Evolutionary conservation across 495 filamentous ascomycete species (phyloP).

Genomic region (Pseudotulostoma volvatum): DNA sequence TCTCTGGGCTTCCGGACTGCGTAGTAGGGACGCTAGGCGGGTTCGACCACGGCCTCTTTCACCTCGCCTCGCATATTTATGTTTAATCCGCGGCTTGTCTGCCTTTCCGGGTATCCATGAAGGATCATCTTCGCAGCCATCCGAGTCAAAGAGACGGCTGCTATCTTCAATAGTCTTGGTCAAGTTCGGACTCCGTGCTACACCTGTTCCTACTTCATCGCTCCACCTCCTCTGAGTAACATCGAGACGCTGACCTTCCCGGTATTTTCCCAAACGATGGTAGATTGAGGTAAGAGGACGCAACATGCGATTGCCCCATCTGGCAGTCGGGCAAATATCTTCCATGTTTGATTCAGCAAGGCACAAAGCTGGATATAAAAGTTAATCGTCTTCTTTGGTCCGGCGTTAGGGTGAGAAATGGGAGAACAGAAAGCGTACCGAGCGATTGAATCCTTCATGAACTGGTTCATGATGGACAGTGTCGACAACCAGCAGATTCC

Average conservation of each 20-base stretch:
- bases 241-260: conserved; percentile 21
- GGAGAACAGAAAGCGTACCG: no score
- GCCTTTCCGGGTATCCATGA: conserved; percentile 28
- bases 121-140: conserved; percentile 26
- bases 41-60: conserved; percentile 11
- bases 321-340: conserved; percentile 26
- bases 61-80: conserved; percentile 23
- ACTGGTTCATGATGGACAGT: no score
- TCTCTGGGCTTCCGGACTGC: conserved; percentile 23
- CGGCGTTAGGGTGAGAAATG: no score
- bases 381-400: no score
- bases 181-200: not conserved
- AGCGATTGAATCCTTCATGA: no score
- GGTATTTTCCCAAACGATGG: conserved; percentile 29
- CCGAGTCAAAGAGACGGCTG: conserved; percentile 14
- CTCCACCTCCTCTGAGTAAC: conserved; percentile 14
- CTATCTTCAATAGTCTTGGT: conserved; percentile 1
- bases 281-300: conserved; percentile 31
- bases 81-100: conserved; percentile 19
- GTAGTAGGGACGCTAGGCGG: conserved; percentile 19
- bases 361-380: no score
- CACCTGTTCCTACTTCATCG: conserved; percentile 4
- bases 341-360: no score
- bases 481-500: no score
- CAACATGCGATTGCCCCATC: conserved; percentile 34